Base-by-base conservation (phyloP, 768 basidiomycete species). In the Rhodotorula taiwanensis region DNA sequence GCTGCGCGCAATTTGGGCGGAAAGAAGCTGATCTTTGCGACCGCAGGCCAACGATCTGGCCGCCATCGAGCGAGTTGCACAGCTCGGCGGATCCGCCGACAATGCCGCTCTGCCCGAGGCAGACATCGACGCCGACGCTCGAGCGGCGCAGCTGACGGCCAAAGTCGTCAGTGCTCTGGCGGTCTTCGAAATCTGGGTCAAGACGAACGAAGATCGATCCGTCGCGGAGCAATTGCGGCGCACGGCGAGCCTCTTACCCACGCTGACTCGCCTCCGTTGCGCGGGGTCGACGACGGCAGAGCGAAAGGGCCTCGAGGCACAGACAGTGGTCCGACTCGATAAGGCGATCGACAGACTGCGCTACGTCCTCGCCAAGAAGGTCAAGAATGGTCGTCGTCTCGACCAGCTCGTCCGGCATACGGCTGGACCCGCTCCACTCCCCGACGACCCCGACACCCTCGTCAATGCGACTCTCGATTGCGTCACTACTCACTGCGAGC, bases 11-110 rank as follows among this genome's bases (percentile, higher is more conserved):
- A 84, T 7, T 80, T 81, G 14, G 76, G 36, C 74, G 4, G 72
- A 73, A 20, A 75, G 84, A 5, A 62, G 70, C 74, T 13, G 77
- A 83, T 43, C 77, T 20, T 31, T 79, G 0, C 76, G 78, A 2
- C 2, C 36, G 44, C 57, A 74, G 57, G 66, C 55, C 14, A 52
- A 58, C 48, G 59, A 72, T 34, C 36, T 52, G 15, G 52, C 60
- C 3, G 53, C 53, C 25, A 57, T 75, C 48, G 52, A 55, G 50
- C 62, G 60, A 25, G 62, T 70, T 21, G 62, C 64, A 25, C 15
- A 28, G 4, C 52, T 66, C n/a, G 55, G 72, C 47, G 54, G 31
- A 30, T 33, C 43, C 50, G 16, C n/a, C n/a, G n/a, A n/a, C n/a
- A n/a, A n/a, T n/a, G 33, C 20, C 34, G 41, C 4, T 23, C 48